phyloP scores from a whole-genome alignment of 2,329 filamentous ascomycete genomes.

The Penicillium sp. region DNA sequence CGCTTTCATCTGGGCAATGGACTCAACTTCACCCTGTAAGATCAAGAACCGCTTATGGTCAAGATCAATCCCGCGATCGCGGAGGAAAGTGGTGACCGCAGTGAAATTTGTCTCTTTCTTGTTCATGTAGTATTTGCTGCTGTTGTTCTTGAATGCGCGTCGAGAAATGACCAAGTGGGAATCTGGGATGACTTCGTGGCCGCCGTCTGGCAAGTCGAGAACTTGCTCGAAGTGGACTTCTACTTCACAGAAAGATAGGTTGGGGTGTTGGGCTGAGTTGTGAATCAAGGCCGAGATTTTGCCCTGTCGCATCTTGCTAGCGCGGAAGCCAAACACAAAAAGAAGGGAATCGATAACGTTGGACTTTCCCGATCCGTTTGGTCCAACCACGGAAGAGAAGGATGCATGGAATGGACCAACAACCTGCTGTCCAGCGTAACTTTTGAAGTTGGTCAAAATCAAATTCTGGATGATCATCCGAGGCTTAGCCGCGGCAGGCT shows the following conservation, averaged over 20 bases:
- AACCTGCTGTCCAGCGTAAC: constrained; percentile 91
- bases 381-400: constrained; percentile 95
- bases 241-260: constrained; percentile 89
- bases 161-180: constrained; percentile 86
- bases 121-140: constrained; percentile 98
- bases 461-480: constrained; percentile 92
- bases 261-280: constrained; percentile 83
- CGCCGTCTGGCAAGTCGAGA: constrained; percentile 77
- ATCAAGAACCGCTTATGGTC: constrained; percentile 99
- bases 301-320: constrained; percentile 98
- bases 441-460: constrained; percentile 96
- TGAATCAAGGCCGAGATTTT: constrained; percentile 98
- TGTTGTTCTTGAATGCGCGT: constrained; percentile 95
- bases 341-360: constrained; percentile 98
- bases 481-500: constrained; percentile 74
- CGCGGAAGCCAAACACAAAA: constrained; percentile 98
- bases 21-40: constrained; percentile 95
- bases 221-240: constrained; percentile 96
- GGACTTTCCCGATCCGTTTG: constrained; percentile 96
- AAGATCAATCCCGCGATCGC: constrained; percentile 85
- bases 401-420: constrained; percentile 96
- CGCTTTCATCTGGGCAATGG: constrained; percentile 98
- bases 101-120: constrained; percentile 88
- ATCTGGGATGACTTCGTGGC: constrained; percentile 73
- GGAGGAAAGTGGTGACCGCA: constrained; percentile 80